Evolutionary conservation across 2,329 filamentous ascomycete genomes (phyloP), one percentile per base, ranked within the genome.

Genomic region (Corynespora cassiicola): DNA sequence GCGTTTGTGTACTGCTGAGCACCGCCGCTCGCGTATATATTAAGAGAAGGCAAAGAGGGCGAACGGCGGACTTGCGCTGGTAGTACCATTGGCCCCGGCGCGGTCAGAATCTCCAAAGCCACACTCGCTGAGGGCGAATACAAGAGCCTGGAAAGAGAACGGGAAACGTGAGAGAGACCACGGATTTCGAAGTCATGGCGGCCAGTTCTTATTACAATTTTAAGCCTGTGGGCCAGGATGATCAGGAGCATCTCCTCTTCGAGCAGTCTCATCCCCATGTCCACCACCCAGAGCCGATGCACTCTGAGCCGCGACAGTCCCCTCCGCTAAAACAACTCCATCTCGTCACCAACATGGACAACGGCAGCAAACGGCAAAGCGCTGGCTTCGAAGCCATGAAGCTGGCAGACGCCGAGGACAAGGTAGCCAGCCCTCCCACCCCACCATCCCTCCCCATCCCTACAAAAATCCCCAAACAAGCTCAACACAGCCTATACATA

Each of bases 301-400:
- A 20, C 11, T 29, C 31, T 4, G 25, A 31, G 23, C 36, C 36
- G 7, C 24, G 9, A 24, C 25, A 38, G 9, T 15, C 49, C 1
- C 38, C 52, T 16, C 52, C 50, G 2, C 25, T 52, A 15, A 56
- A 48, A 22, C 46, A 52, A 12, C 38, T 56, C 1, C 52, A 56
- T 26, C 12, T 49, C 6, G 29, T 30, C 12, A 24, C 35, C 3
- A 32, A 48, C 6, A 47, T 48, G 18, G 39, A 47, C 8, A 27
- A 38, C 26, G 30, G 2, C 29, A 50, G 8, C 40, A 45, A 40
- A 15, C 25, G 28, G n/a, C 35, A 45, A 21, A 39, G 36, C 17
- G 39, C 36, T 9, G 47, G 55, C 20, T 48, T 50, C n/a, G 47
- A 58, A 7, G 31, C 45, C 6, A 25, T 61, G 10, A 50, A 54